A percentile compares a stretch with the other conserved stretches of the same genome.
Evolutionary conservation across 2,329 filamentous ascomycete species (phyloP).

Genomic region (Fusarium verrucosum): DNA sequence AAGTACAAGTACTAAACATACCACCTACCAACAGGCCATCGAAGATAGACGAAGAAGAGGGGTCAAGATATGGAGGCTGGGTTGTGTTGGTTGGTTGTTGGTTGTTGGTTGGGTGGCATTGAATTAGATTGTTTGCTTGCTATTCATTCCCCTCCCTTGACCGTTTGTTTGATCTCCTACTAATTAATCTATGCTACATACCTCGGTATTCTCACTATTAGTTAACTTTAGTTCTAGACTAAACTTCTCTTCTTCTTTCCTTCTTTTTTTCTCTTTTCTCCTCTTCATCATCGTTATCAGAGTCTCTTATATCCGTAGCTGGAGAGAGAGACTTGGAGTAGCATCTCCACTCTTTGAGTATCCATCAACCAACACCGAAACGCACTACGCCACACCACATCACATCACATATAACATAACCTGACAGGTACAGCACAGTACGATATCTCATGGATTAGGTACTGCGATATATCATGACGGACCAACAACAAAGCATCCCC

Average conservation of each 20-base stretch:
- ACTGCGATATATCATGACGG: constrained; percentile 20
- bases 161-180: not conserved
- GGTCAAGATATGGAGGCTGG: not conserved
- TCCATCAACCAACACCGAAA: constrained; percentile 5
- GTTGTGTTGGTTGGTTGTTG: no score
- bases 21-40: no score
- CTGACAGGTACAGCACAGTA: no score
- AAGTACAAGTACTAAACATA: constrained; percentile 1
- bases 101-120: not conserved
- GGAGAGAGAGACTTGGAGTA: not conserved
- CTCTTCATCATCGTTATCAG: not conserved
- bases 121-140: not conserved
- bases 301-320: no score
- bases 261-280: not conserved
- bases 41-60: not conserved
- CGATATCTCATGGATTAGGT: constrained; percentile 1
- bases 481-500: constrained; percentile 18
- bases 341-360: constrained; percentile 5
- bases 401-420: not conserved
- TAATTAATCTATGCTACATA: no score
- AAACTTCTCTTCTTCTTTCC: not conserved
- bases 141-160: not conserved
- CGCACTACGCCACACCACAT: not conserved
- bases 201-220: not conserved
- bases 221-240: not conserved